Conservation (phyloP, 306 rosid species). For the Quercus alba region DNA sequence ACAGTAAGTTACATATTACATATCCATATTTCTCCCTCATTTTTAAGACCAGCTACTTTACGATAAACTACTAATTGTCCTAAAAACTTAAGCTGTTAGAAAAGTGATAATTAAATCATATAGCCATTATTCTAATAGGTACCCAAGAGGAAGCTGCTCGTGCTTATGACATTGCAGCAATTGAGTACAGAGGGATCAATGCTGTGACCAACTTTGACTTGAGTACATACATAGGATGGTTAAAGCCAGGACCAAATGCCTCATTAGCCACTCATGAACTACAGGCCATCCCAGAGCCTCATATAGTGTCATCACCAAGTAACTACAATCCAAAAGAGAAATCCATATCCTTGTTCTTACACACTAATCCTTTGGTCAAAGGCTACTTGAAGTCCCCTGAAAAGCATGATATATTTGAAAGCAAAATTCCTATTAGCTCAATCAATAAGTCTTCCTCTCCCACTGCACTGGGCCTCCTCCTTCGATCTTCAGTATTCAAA, state of each 20-base stretch:
- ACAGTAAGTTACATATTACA: conserved; percentile 46
- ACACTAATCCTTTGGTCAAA: conserved; percentile 20
- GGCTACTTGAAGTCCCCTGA: conserved; percentile 33
- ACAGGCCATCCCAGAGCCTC: conserved; percentile 24
- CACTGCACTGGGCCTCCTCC: conserved; percentile 62
- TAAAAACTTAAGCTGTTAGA: too few species aligned
- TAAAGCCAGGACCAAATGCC: conserved; percentile 46
- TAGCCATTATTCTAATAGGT: conserved; percentile 24
- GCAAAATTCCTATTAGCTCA: conserved; percentile 17
- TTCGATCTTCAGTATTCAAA: conserved; percentile 62
- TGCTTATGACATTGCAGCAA: conserved; percentile 89
- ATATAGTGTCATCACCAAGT: conserved; percentile 19
- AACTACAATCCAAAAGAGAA: conserved; percentile 32
- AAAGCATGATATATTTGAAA: conserved; percentile 32
- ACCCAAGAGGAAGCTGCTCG: conserved; percentile 93
- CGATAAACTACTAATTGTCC: too few species aligned
- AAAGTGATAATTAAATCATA: too few species aligned
- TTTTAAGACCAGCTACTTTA: too few species aligned
- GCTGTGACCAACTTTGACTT: conserved; percentile 89
- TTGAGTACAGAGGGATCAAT: conserved; percentile 82
- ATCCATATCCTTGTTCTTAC: conserved; percentile 25
- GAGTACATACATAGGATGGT: conserved; percentile 76
- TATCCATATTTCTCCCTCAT: too few species aligned
- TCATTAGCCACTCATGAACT: conserved; percentile 25
- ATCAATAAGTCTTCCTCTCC: conserved; percentile 51